Conservation (phyloP, 1,139 yeast species). For the Debaryomycetaceae sp. region DNA sequence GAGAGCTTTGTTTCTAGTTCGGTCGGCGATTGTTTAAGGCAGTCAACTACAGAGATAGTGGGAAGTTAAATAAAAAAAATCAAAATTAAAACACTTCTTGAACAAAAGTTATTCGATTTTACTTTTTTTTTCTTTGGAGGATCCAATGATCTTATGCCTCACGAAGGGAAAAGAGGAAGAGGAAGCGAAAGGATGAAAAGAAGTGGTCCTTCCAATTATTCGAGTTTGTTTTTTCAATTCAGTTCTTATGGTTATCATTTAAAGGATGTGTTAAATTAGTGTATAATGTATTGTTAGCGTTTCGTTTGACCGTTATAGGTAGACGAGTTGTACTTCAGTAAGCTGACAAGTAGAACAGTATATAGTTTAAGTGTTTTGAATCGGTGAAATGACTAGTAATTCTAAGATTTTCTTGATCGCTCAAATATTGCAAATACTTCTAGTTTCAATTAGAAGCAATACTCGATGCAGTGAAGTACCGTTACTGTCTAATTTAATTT, state of each 20-base stretch:
- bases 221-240: neutral
- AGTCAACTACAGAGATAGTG: conserved; percentile 36
- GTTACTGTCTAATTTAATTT: no score
- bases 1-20: conserved; percentile 40
- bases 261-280: neutral
- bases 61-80: conserved; percentile 19
- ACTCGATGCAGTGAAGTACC: no score
- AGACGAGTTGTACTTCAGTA: neutral
- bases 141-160: neutral
- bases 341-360: neutral
- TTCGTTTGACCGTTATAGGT: neutral
- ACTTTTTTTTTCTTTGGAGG: neutral
- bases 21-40: conserved; percentile 41
- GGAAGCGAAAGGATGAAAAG: neutral
- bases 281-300: neutral
- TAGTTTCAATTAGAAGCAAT: no score
- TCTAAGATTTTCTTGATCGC: no score
- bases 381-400: no score
- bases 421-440: no score
- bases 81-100: neutral
- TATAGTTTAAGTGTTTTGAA: neutral
- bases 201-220: neutral
- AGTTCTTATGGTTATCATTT: neutral
- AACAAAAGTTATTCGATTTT: neutral
- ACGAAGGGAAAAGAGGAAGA: no score